Evolutionary conservation across 2,329 filamentous ascomycete genomes (phyloP).

Genomic region (Diaporthe sp.): DNA sequence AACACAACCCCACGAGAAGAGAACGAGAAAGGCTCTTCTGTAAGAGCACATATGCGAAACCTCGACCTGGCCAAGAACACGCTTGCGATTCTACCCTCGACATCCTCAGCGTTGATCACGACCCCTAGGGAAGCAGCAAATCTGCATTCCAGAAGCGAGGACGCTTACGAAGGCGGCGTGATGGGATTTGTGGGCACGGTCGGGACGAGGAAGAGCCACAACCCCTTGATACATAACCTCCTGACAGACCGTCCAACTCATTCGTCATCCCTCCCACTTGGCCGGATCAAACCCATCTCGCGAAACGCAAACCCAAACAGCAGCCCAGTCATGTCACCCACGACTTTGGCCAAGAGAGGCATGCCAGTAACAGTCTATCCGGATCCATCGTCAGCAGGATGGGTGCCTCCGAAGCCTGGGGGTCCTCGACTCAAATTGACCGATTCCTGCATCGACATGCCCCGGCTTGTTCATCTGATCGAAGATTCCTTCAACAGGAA

Average conservation of each 20-base stretch:
- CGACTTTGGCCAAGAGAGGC: conserved; percentile 90
- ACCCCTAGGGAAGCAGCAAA: conserved; percentile 86
- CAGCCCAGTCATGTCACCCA: conserved; percentile 51
- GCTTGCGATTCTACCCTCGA: conserved; percentile 81
- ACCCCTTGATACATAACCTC: conserved; percentile 94
- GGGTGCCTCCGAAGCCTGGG: conserved; percentile 75
- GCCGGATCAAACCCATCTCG: conserved; percentile 65
- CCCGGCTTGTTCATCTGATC: conserved; percentile 86
- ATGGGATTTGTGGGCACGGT: conserved; percentile 64
- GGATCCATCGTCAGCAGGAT: conserved; percentile 73
- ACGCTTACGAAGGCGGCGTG: conserved; percentile 55
- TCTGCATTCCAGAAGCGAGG: conserved; percentile 47
- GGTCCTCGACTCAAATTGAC: conserved; percentile 76
- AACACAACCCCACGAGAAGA: conserved; percentile 41
- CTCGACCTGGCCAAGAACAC: conserved; percentile 78
- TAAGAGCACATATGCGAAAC: conserved; percentile 73
- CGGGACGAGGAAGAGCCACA: conserved; percentile 70
- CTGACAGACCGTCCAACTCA: conserved; percentile 94
- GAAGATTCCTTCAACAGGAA: conserved; percentile 92
- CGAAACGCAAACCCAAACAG: conserved; percentile 33
- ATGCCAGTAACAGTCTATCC: conserved; percentile 91
- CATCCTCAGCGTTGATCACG: conserved; percentile 89
- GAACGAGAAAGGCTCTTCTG: conserved; percentile 39
- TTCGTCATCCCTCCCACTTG: conserved; percentile 88
- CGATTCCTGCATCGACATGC: conserved; percentile 85